Conservation (phyloP, 2,329 filamentous ascomycete genomes). For the Xylariaceae sp. region DNA sequence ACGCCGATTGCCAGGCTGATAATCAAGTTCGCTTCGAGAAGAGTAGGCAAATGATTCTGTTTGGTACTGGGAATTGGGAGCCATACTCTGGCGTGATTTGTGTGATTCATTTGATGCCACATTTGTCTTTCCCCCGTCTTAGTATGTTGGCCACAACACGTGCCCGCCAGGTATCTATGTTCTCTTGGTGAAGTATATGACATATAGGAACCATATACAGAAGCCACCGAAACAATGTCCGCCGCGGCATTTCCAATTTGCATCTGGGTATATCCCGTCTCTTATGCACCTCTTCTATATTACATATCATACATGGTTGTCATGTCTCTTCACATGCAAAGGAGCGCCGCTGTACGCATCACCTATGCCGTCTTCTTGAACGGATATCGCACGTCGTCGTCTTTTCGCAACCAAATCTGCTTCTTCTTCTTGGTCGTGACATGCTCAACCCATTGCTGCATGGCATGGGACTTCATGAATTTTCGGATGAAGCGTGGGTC, state of each 20-base stretch:
- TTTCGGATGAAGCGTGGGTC: slow-evolving; percentile 85
- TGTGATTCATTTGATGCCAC: no score
- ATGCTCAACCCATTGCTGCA: slow-evolving; percentile 90
- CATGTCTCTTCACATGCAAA: no score
- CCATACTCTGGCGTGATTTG: no score
- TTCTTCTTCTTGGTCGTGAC: slow-evolving; percentile 79
- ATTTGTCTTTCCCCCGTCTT: no score
- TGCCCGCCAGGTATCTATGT: no score
- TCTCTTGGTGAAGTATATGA: no score
- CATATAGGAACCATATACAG: no score
- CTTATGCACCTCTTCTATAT: background rate
- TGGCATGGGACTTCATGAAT: slow-evolving; percentile 70
- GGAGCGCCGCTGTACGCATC: background rate
- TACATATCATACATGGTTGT: background rate
- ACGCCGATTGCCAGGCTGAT: no score
- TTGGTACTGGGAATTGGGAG: background rate
- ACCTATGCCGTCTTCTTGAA: slow-evolving; percentile 38
- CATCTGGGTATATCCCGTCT: slow-evolving; percentile 1
- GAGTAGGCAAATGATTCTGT: background rate
- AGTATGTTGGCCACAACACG: no score
- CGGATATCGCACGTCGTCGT: slow-evolving; percentile 65
- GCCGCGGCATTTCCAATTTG: background rate
- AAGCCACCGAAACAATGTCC: no score
- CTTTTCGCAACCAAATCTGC: slow-evolving; percentile 83
- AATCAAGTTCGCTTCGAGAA: no score